A percentile compares a stretch with the other conserved stretches of the same genome.
Conservation (phyloP, 352 stramenopile genomes). For the Phytophthora cryptogea region DNA sequence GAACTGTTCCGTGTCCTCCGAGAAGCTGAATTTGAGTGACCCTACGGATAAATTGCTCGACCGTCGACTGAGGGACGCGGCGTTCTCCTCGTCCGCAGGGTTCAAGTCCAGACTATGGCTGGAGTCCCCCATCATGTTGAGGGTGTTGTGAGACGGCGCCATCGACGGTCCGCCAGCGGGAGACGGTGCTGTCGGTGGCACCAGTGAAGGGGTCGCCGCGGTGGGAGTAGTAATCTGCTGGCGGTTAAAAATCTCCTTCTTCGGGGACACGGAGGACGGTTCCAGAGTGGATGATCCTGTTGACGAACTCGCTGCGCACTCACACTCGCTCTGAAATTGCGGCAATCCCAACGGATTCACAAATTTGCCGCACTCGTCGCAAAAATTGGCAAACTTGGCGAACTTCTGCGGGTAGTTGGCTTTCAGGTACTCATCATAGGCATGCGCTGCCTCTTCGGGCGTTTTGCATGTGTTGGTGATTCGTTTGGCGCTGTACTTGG, state of each 20-base stretch:
- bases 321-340: constrained; percentile 78
- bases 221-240: constrained; percentile 43
- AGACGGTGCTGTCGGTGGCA: constrained; percentile 39
- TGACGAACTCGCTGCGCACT: constrained; percentile 46
- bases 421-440: constrained; percentile 87
- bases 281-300: constrained; percentile 16
- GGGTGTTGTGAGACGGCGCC: constrained; percentile 5
- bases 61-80: constrained; percentile 38
- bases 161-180: constrained; percentile 27
- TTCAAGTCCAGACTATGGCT: constrained; percentile 44
- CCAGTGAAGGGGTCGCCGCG: constrained; percentile 25
- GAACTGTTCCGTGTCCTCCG: constrained; percentile 68
- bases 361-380: constrained; percentile 76
- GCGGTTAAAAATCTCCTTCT: constrained; percentile 45
- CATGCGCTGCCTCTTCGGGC: constrained; percentile 78
- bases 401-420: constrained; percentile 83
- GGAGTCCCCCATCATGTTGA: constrained; percentile 32
- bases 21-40: constrained; percentile 77
- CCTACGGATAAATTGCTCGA: constrained; percentile 70
- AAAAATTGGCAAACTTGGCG: constrained; percentile 89
- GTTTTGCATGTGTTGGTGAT: constrained; percentile 91
- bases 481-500: constrained; percentile 88
- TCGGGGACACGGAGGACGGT: constrained; percentile 31
- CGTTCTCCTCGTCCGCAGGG: constrained; percentile 39
- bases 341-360: constrained; percentile 80